These are phyloP conservation scores for Xylaria cubensis DNA, from an alignment of 495 filamentous ascomycete genomes.

Conservation along the genomic window DNA sequence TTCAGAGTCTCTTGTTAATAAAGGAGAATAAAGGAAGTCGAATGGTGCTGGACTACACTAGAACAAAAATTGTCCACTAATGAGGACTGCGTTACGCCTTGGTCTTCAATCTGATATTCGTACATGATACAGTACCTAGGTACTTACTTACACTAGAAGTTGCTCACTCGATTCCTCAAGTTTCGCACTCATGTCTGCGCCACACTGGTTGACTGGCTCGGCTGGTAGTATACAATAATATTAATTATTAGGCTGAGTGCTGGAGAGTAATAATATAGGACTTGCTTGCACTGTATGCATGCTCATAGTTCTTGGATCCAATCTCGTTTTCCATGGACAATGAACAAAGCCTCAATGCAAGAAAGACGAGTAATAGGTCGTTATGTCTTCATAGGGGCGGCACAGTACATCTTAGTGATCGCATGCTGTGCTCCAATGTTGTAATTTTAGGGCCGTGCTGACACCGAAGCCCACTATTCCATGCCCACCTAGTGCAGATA, in stretches of 20 bases:
- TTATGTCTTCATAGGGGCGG: not conserved
- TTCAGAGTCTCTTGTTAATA: not conserved
- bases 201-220: not conserved
- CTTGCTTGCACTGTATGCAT: slow-evolving; percentile 9
- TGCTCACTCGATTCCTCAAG: not conserved
- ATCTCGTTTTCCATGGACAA: slow-evolving; percentile 21
- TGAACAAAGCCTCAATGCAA: slow-evolving; percentile 5
- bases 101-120: not conserved
- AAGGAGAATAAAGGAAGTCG: slow-evolving; percentile 21
- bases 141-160: not conserved
- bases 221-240: not conserved
- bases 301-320: not conserved
- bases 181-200: slow-evolving; percentile 19
- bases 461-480: slow-evolving; percentile 19
- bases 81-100: not conserved
- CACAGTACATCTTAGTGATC: slow-evolving; percentile 16
- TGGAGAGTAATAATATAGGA: not conserved
- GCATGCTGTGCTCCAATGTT: not conserved
- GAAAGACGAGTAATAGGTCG: slow-evolving; percentile 1
- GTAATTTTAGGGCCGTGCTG: slow-evolving; percentile 22
- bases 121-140: not conserved
- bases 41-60: not conserved
- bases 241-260: not conserved
- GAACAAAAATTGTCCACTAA: not conserved
- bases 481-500: slow-evolving; percentile 21